phyloP scores from a whole-genome alignment of 495 filamentous ascomycete genomes.

The Tuber microsphaerosporum region DNA sequence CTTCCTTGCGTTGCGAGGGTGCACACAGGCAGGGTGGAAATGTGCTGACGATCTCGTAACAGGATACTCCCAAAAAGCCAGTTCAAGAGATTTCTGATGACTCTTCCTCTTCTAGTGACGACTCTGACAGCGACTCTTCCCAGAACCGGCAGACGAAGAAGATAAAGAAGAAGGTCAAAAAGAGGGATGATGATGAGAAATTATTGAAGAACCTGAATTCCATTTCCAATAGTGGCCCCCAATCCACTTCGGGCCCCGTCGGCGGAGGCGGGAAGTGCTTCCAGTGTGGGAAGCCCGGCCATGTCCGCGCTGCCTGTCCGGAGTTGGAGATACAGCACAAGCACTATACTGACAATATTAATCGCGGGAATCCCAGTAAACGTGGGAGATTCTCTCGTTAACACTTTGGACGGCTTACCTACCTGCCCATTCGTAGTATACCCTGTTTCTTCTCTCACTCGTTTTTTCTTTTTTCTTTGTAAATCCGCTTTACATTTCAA shows the following conservation, averaged over 20 bases:
- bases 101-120: constrained; percentile 4
- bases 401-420: background rate
- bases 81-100: background rate
- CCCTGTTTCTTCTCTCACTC: background rate
- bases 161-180: constrained; percentile 11
- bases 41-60: background rate
- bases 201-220: constrained; percentile 16
- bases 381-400: constrained; percentile 1
- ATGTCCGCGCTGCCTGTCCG: constrained; percentile 23
- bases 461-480: background rate
- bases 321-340: constrained; percentile 7
- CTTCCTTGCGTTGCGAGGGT: background rate
- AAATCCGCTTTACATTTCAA: background rate
- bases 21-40: background rate
- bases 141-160: background rate
- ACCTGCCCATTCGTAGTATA: background rate
- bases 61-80: constrained; percentile 1
- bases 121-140: constrained; percentile 1
- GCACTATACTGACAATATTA: background rate
- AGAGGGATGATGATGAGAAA: background rate
- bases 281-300: constrained; percentile 22
- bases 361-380: background rate
- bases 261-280: constrained; percentile 17
- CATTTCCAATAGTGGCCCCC: constrained; percentile 27
- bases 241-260: background rate